These are phyloP conservation scores for Aspergillus ochraceus DNA, from an alignment of 2,329 filamentous ascomycete genomes.

Conservation along the genomic window DNA sequence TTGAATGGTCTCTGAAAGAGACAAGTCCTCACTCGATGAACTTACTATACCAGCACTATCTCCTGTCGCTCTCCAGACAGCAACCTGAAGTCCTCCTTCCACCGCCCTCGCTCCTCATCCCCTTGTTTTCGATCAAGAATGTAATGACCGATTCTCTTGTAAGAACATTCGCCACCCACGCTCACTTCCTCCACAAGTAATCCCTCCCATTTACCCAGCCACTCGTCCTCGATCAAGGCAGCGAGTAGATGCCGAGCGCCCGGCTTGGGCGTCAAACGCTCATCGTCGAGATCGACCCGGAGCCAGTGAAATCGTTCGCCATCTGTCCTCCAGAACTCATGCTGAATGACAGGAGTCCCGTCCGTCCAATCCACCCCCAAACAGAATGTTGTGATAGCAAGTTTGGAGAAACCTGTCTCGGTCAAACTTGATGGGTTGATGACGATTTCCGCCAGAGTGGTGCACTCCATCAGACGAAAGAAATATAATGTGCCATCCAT, in stretches of 20 bases:
- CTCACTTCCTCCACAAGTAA: neutral
- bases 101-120: neutral
- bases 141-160: neutral
- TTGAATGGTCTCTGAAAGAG: too few species aligned
- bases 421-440: neutral
- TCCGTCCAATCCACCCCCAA: neutral
- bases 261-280: neutral
- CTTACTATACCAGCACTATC: neutral
- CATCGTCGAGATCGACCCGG: neutral
- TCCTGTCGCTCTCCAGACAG: neutral
- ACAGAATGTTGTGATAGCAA: neutral
- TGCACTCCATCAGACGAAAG: neutral
- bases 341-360: neutral
- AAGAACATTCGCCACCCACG: neutral
- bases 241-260: neutral
- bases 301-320: neutral
- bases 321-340: neutral
- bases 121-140: neutral
- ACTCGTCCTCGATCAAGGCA: neutral
- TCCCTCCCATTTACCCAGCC: neutral
- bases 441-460: neutral
- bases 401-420: neutral
- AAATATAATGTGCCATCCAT: neutral
- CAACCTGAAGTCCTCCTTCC: neutral
- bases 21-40: too few species aligned